Percentiles rank a stretch among this genome's conserved stretches.
Evolutionary conservation across 352 stramenopile species (phyloP).

Genomic region (Pythium pyrilobum): DNA sequence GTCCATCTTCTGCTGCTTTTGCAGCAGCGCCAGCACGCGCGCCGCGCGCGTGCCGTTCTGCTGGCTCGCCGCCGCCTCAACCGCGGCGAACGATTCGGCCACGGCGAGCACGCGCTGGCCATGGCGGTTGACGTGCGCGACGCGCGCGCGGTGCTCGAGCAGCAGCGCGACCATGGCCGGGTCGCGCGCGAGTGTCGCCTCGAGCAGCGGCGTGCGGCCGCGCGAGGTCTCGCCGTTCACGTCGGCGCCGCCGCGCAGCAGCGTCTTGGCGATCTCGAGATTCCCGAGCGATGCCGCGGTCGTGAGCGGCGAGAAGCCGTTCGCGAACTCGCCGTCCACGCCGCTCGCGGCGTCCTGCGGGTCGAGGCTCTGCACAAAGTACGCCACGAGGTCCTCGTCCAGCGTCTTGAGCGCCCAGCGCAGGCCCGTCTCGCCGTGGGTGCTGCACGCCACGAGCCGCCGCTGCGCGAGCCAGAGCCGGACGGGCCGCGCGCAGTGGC

Average conservation of each 20-base stretch:
- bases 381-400: conserved; percentile 56
- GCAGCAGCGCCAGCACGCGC: conserved; percentile 34
- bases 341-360: conserved; percentile 9
- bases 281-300: conserved; percentile 42
- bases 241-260: conserved; percentile 62
- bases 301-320: conserved; percentile 58
- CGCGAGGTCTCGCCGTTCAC: conserved; percentile 68
- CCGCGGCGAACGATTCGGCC: conserved; percentile 25
- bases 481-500: conserved; percentile 49
- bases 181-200: conserved; percentile 53
- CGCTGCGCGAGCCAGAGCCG: conserved; percentile 43
- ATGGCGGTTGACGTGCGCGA: conserved; percentile 57
- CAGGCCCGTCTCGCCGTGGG: conserved; percentile 46
- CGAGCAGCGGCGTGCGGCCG: conserved; percentile 51
- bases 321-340: conserved; percentile 60
- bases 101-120: conserved; percentile 42
- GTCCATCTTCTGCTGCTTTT: conserved; percentile 40
- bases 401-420: conserved; percentile 55
- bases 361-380: conserved; percentile 51
- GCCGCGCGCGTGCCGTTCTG: background rate
- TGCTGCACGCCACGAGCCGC: conserved; percentile 40
- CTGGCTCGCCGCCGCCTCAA: background rate
- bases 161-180: conserved; percentile 44
- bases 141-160: conserved; percentile 53
- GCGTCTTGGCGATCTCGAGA: conserved; percentile 40